Evolutionary conservation across 148 eudicot species (phyloP).

Genomic region (Euryodendron excelsum): DNA sequence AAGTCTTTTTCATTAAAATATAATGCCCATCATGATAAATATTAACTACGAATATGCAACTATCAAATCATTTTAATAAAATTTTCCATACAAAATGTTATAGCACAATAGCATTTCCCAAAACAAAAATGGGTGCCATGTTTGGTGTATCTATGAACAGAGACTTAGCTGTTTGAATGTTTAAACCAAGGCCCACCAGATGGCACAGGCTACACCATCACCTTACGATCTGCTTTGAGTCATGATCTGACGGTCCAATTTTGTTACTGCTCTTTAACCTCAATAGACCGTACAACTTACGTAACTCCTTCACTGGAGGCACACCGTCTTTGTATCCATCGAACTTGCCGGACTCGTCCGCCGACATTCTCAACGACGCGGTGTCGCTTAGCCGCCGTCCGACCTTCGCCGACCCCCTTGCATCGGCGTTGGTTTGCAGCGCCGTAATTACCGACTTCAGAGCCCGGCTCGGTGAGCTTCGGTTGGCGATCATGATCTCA

Average conservation of each 20-base stretch:
- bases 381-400: conserved; percentile 21
- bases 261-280: conserved; percentile 52
- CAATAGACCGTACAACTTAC: conserved; percentile 69
- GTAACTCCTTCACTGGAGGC: conserved; percentile 52
- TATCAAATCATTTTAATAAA: too few relatives aligned
- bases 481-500: conserved; percentile 74
- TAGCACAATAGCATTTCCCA: too few relatives aligned
- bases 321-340: conserved; percentile 49
- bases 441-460: conserved; percentile 76
- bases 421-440: conserved; percentile 37
- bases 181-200: not conserved
- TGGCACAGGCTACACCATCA: conserved; percentile 24
- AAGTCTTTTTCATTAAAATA: too few relatives aligned
- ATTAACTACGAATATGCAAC: too few relatives aligned
- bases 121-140: too few relatives aligned
- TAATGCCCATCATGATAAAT: too few relatives aligned
- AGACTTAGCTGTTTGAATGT: not conserved
- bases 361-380: conserved; percentile 17
- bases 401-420: conserved; percentile 22
- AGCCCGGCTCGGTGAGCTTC: conserved; percentile 81
- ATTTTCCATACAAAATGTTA: too few relatives aligned
- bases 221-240: conserved; percentile 19
- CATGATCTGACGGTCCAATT: conserved; percentile 57
- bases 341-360: conserved; percentile 31
- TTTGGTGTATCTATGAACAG: not conserved